Conservation (phyloP, 768 basidiomycete genomes). For the Russula compacta region DNA sequence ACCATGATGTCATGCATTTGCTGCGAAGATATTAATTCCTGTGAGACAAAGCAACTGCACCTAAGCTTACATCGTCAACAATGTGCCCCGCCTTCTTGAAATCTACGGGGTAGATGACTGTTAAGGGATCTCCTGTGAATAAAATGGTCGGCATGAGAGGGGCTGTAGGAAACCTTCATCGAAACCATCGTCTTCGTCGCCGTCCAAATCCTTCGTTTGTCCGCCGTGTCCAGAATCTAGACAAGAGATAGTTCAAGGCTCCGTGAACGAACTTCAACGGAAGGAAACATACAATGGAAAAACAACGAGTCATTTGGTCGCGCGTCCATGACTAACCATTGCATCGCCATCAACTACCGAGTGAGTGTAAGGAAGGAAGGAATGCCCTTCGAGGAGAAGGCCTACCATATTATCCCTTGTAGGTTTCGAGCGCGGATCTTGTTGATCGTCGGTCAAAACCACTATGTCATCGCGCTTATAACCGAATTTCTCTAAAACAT, state of each 20-base stretch:
- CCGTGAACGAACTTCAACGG: neutral
- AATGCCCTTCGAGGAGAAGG: neutral
- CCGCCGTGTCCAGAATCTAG: slow-evolving; percentile 94
- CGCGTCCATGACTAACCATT: slow-evolving; percentile 49
- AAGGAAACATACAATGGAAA: slow-evolving; percentile 36
- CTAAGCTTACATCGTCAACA: slow-evolving; percentile 52
- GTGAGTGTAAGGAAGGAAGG: neutral
- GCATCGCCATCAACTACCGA: slow-evolving; percentile 39
- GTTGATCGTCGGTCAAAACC: slow-evolving; percentile 44
- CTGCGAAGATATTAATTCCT: slow-evolving; percentile 22
- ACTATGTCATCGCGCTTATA: slow-evolving; percentile 50
- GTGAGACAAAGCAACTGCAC: neutral
- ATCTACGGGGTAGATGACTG: slow-evolving; percentile 86
- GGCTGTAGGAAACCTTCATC: slow-evolving; percentile 50
- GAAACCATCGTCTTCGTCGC: slow-evolving; percentile 70
- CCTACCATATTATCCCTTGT: slow-evolving; percentile 45
- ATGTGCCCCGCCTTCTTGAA: slow-evolving; percentile 70
- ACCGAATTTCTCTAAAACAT: slow-evolving; percentile 31
- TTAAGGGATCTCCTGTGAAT: neutral
- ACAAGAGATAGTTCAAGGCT: neutral
- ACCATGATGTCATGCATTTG: slow-evolving; percentile 39
- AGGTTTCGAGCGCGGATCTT: slow-evolving; percentile 37
- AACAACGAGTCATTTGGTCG: slow-evolving; percentile 46
- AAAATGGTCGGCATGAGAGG: neutral
- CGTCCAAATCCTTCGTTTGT: slow-evolving; percentile 67